These are phyloP conservation scores for Globisporangium apiculatum DNA, from an alignment of 352 stramenopile species.

Conservation along the genomic window DNA sequence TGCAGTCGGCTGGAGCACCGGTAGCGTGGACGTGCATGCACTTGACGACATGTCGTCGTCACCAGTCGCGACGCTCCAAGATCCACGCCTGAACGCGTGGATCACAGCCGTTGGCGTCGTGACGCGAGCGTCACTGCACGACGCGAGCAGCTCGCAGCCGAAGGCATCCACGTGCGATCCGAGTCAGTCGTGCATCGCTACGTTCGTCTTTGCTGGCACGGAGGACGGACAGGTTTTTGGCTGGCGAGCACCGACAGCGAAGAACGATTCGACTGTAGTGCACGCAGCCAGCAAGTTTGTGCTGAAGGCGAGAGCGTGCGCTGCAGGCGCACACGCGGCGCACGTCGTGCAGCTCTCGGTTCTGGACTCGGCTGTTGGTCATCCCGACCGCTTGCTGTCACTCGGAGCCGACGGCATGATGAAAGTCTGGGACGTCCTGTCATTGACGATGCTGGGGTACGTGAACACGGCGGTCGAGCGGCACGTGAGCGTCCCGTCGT, in stretches of 20 bases:
- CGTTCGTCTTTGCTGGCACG: constrained; percentile 25
- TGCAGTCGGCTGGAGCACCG: constrained; percentile 42
- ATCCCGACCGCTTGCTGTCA: constrained; percentile 19
- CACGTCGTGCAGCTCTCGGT: constrained; percentile 37
- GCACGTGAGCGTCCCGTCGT: constrained; percentile 27
- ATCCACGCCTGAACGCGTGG: constrained; percentile 30
- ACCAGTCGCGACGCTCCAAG: constrained; percentile 33
- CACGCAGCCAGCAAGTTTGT: constrained; percentile 6
- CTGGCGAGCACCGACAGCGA: constrained; percentile 15
- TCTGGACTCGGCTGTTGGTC: constrained; percentile 5
- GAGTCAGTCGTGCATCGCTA: background rate
- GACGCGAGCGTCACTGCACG: background rate
- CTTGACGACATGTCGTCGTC: constrained; percentile 4
- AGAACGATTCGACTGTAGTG: background rate
- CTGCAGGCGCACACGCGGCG: constrained; percentile 28
- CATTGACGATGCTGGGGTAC: constrained; percentile 28
- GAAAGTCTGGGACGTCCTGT: constrained; percentile 46
- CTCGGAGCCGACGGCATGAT: constrained; percentile 47
- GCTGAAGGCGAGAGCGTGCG: constrained; percentile 16
- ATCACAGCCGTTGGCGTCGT: constrained; percentile 25
- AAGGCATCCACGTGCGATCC: background rate
- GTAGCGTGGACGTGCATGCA: constrained; percentile 36
- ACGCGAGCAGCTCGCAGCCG: background rate
- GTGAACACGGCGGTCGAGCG: constrained; percentile 27
- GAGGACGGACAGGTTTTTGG: constrained; percentile 33